Base-by-base conservation (phyloP, 768 basidiomycete species). In the Tulasnella sp. region DNA sequence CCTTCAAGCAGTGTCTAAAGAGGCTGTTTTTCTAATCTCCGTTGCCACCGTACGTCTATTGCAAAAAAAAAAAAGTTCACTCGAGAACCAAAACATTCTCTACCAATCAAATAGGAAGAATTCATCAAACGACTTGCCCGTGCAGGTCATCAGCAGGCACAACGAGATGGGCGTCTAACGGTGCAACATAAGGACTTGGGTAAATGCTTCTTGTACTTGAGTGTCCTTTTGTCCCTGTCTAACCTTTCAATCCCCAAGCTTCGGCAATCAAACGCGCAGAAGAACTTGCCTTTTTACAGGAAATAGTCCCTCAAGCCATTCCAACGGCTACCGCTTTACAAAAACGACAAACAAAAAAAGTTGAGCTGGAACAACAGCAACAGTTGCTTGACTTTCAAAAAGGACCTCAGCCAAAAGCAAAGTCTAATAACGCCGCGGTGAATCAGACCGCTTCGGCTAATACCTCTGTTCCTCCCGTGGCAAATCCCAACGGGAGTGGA, bases 91-190 rank as follows among this genome's bases (percentile, higher is more conserved):
- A 12, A 42, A 42, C 3, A 24, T 35, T 25, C 13, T 47, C 24
- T 10, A 39, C 15, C 35, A 25, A 37, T 34, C 40, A 2, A 25
- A 16, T 34, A 67, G 66, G 66, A 67, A 60, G 63, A 64, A 41
- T 67, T 67, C 50, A 60, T 67, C 41, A 61, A 65, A 40, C 58
- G 63, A 52, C 59, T 66, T 37, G 62, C 65, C 55, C 60, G 63
- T 22, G 59, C 63, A 29, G 63, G 61, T 5, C 64, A 64, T 31
- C 58, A 60, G 4, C 63, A 63, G 53, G 64, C 66, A 1, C 50
- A 60, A 37, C 53, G 65, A 7, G 65, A 66, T 22, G 60, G 62
- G 29, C 55, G 65, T 9, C 59, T 61, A 49, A 62, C 59, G 6
- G 60, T 67, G 13, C 63, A 62, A 41, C 58, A 63, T 25, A 61